phyloP scores from a whole-genome alignment of 306 rosid genomes.

The Sophora flavescens region DNA sequence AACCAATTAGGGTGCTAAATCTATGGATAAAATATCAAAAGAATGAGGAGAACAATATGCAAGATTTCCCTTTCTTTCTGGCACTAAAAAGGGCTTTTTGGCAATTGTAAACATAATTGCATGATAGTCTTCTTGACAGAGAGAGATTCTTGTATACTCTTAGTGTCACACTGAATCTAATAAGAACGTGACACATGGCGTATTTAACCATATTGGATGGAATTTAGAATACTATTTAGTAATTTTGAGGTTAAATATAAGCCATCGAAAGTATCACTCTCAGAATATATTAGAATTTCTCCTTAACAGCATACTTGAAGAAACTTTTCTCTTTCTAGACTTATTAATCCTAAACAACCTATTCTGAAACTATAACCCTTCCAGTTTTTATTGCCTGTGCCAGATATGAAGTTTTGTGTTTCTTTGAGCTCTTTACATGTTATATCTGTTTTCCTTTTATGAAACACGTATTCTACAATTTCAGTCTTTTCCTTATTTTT shows the following conservation, averaged over 20 bases:
- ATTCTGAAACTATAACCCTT: background rate
- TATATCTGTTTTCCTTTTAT: constrained; percentile 22
- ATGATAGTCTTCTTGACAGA: background rate
- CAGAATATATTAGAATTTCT: background rate
- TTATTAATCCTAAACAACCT: background rate
- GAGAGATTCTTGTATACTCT: background rate
- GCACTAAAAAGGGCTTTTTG: constrained; percentile 20
- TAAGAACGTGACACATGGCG: background rate
- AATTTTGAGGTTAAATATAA: too few species aligned
- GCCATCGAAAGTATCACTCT: background rate
- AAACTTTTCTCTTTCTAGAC: background rate
- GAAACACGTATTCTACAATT: background rate
- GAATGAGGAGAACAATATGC: constrained; percentile 22
- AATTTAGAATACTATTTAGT: too few species aligned
- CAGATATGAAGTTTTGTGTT: constrained; percentile 19
- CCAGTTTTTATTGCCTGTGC: background rate
- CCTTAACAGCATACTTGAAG: background rate
- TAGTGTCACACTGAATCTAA: background rate
- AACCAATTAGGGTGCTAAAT: constrained; percentile 14
- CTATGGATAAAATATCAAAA: constrained; percentile 3
- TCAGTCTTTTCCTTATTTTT: constrained; percentile 2
- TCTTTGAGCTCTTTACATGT: background rate
- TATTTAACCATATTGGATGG: background rate
- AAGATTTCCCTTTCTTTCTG: constrained; percentile 25
- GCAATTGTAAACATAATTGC: background rate